phyloP scores from a whole-genome alignment of 2,329 filamentous ascomycete species.

The Microdochium bolleyi region DNA sequence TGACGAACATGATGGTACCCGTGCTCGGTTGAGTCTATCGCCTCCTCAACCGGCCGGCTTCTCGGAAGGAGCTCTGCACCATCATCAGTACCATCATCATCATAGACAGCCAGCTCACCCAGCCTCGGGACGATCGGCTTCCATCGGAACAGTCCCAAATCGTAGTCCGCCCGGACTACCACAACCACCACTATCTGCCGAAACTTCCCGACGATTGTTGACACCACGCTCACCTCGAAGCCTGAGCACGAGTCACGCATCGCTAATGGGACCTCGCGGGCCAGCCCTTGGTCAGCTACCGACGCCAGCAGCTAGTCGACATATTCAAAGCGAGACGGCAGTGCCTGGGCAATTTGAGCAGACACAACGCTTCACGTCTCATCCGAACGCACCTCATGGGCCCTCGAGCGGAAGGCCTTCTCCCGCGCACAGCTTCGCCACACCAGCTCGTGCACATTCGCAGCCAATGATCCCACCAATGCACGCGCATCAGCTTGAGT shows the following conservation, averaged over 20 bases:
- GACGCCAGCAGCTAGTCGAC: background rate
- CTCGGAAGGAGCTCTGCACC: background rate
- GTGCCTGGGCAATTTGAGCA: background rate
- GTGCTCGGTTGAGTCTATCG: background rate
- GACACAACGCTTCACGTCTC: background rate
- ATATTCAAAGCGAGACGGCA: background rate
- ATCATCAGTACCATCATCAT: background rate
- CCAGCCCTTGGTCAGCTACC: background rate
- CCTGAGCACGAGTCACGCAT: conserved; percentile 34
- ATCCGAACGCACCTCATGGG: background rate
- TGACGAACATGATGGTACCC: background rate
- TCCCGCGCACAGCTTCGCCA: background rate
- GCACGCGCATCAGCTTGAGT: background rate
- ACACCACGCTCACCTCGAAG: conserved; percentile 52
- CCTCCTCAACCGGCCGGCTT: background rate
- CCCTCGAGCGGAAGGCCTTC: background rate
- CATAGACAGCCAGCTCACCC: conserved; percentile 6
- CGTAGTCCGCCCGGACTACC: conserved; percentile 19
- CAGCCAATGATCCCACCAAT: background rate
- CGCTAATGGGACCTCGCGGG: background rate
- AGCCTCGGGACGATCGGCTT: conserved; percentile 8
- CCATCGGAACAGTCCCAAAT: conserved; percentile 10
- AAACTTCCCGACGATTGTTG: conserved; percentile 37
- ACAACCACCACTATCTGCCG: conserved; percentile 21
- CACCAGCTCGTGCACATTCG: background rate